Conservation (phyloP, 2,329 filamentous ascomycete genomes). For the Parascedosporium putredinis region DNA sequence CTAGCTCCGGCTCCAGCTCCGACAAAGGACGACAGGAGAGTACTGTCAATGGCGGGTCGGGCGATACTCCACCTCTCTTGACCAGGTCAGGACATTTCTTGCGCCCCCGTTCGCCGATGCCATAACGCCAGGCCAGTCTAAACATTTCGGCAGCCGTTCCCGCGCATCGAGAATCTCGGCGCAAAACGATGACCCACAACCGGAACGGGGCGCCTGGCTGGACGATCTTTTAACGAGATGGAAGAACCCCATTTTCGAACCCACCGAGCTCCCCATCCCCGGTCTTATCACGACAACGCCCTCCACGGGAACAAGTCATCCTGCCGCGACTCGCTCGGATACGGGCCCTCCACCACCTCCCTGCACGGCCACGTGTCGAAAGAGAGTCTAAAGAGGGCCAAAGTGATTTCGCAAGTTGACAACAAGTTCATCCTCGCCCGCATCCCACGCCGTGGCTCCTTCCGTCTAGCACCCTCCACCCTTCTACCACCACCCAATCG, state of each 20-base stretch:
- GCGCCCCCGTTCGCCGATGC: constrained; percentile 11
- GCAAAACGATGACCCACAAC: background rate
- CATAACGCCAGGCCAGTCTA: background rate
- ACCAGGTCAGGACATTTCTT: constrained; percentile 10
- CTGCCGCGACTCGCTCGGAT: constrained; percentile 13
- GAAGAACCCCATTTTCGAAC: constrained; percentile 67
- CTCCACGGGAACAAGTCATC: constrained; percentile 17
- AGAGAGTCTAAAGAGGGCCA: constrained; percentile 44
- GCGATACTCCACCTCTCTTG: background rate
- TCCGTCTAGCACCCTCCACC: too few relatives aligned
- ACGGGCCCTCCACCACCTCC: constrained; percentile 6
- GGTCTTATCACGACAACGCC: constrained; percentile 17
- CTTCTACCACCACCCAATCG: background rate
- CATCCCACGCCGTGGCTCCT: too few relatives aligned
- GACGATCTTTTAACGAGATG: constrained; percentile 51
- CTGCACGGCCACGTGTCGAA: constrained; percentile 48
- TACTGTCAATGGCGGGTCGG: background rate
- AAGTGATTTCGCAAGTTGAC: constrained; percentile 75
- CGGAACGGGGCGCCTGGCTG: constrained; percentile 40
- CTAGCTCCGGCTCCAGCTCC: background rate
- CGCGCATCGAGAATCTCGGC: background rate
- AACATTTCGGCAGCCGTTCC: background rate
- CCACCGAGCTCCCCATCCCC: constrained; percentile 34
- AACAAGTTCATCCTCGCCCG: constrained; percentile 76
- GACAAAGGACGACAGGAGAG: background rate